Evolutionary conservation across 208 protist species (phyloP), one percentile per base, ranked within the genome.

Genomic region (Leishmania tropica): DNA sequence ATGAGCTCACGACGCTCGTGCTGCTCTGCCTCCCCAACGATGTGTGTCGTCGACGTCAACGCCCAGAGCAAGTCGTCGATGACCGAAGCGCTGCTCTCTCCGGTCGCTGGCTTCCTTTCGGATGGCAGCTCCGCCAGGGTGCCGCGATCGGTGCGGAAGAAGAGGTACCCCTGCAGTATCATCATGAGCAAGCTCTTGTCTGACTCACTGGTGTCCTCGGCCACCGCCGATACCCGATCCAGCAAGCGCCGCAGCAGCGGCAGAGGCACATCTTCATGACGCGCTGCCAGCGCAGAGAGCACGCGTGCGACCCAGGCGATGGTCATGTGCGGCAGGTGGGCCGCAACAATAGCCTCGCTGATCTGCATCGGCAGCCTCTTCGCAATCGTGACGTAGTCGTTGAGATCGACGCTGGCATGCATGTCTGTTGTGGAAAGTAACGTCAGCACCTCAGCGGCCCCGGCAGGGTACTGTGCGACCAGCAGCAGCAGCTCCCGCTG

Each of bases 101-200:
- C 31, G 7, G 48, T 51, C 35, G n/a, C 47, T 76, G 73, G 35
- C 35, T 62, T 76, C 31, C 48, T 76, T 45, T 31, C 48, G 8
- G 51, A 5, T 11, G n/a, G 73, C 73, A 21, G 15, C 37, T 78
- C 56, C 56, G 8, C 40, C 11, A 64, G 19, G 19, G 24, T 48
- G 10, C 37, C 19, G 6, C n/a, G 53, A 15, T 45, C 53, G 11
- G 42, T 24, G 40, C 47, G 78, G 28, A 40, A 77, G 77, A 75
- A 45, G 3, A 92, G 79, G 31, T 95, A 96, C 53, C 88, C 83
- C 77, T 97, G 94, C 21, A 97, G 80, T 31, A 96, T 83, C 51
- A 95, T 70, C 47, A 97, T 85, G 17, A 95, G 79, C 19, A 97
- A 75, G 70, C 93, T 95, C 31, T 92, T 89, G 74, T 97, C 92